phyloP scores from a whole-genome alignment of 164 flowering plant species.

The Dillenia suffruticosa region DNA sequence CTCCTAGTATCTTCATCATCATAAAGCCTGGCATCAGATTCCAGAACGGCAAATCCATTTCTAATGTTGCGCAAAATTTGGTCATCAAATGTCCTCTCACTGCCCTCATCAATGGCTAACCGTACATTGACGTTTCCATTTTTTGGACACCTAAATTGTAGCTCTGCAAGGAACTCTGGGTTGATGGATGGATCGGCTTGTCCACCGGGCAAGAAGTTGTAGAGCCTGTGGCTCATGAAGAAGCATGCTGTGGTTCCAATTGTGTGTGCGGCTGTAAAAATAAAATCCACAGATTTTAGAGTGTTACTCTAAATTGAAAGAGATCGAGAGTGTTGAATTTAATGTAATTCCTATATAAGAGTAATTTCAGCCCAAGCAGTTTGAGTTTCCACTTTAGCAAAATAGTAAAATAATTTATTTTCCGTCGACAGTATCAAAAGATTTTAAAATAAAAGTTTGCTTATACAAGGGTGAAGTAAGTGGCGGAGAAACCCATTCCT shows the following conservation, averaged over 20 bases:
- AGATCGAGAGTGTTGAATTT: too few relatives aligned
- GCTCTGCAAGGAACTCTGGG: slow-evolving; percentile 47
- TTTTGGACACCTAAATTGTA: slow-evolving; percentile 41
- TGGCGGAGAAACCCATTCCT: too few relatives aligned
- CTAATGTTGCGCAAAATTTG: slow-evolving; percentile 51
- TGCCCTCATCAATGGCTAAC: slow-evolving; percentile 44
- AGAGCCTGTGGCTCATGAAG: slow-evolving; percentile 67
- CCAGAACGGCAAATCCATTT: slow-evolving; percentile 60
- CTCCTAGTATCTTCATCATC: slow-evolving; percentile 36
- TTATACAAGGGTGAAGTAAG: too few relatives aligned
- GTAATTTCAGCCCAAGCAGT: too few relatives aligned
- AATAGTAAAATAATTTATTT: too few relatives aligned
- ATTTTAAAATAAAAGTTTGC: too few relatives aligned
- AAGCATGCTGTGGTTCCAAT: slow-evolving; percentile 89
- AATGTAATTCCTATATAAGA: too few relatives aligned
- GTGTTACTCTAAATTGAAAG: too few relatives aligned
- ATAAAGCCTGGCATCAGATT: slow-evolving; percentile 60
- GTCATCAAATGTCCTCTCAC: slow-evolving; percentile 40
- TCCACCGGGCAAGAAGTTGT: slow-evolving; percentile 39
- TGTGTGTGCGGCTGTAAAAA: slow-evolving; percentile 69
- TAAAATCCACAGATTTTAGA: too few relatives aligned
- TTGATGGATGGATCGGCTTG: slow-evolving; percentile 67
- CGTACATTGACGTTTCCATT: slow-evolving; percentile 49
- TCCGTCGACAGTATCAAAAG: too few relatives aligned
- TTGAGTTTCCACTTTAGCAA: too few relatives aligned